phyloP scores from a whole-genome alignment of 2,329 filamentous ascomycete genomes.

The Apiospora pterosperma region DNA sequence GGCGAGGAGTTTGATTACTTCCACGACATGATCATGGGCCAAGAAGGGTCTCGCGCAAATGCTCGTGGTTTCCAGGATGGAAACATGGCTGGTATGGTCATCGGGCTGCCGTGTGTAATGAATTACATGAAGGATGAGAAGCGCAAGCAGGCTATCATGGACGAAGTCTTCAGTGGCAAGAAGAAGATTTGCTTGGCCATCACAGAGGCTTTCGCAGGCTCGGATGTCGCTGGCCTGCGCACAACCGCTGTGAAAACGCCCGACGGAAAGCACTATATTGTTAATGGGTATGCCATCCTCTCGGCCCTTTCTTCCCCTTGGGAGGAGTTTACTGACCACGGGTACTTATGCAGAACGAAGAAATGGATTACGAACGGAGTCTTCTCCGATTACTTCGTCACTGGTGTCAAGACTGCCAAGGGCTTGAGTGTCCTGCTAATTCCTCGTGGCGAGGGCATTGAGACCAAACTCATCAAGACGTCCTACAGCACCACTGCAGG shows the following conservation, averaged over 20 bases:
- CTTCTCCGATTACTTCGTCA: slow-evolving; percentile 81
- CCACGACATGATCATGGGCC: slow-evolving; percentile 73
- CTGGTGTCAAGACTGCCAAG: slow-evolving; percentile 74
- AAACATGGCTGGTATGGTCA: slow-evolving; percentile 83
- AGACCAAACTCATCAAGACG: slow-evolving; percentile 76
- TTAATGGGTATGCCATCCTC: slow-evolving; percentile 68
- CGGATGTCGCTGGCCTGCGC: slow-evolving; percentile 74
- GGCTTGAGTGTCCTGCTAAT: slow-evolving; percentile 76
- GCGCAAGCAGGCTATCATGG: slow-evolving; percentile 63
- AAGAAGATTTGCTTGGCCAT: slow-evolving; percentile 89
- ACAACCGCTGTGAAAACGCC: slow-evolving; percentile 75
- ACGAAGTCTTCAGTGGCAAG: slow-evolving; percentile 72
- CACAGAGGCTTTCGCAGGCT: slow-evolving; percentile 84
- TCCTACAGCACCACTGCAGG: slow-evolving; percentile 76
- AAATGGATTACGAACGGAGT: slow-evolving; percentile 78
- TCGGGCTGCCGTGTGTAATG: slow-evolving; percentile 74
- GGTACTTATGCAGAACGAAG: slow-evolving; percentile 3
- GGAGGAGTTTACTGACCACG: neutral
- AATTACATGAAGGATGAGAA: slow-evolving; percentile 70
- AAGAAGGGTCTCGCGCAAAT: slow-evolving; percentile 70
- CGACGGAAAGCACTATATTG: slow-evolving; percentile 70
- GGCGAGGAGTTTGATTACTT: slow-evolving; percentile 86
- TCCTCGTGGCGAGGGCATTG: slow-evolving; percentile 68
- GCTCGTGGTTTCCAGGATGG: slow-evolving; percentile 82
- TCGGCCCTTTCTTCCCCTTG: slow-evolving; percentile 29